Conservation (phyloP, 1,284 basidiomycete species). For the Cutaneotrichosporon mucoides region DNA sequence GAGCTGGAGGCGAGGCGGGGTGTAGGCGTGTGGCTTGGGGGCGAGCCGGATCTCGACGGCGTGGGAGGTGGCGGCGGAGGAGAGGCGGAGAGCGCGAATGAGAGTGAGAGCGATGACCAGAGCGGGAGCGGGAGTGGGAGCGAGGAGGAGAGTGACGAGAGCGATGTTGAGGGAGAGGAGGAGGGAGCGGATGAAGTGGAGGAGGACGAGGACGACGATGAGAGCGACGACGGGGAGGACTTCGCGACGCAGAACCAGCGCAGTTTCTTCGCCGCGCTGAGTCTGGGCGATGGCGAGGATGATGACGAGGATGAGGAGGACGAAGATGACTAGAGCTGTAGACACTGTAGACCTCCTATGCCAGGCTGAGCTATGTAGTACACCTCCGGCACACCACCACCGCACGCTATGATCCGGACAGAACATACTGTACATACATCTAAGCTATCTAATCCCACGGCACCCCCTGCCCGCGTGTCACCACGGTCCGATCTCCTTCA, state of each 20-base stretch:
- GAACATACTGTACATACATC: too few species aligned
- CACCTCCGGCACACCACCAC: too few species aligned
- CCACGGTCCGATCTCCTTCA: too few species aligned
- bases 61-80: slow-evolving; percentile 58
- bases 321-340: too few species aligned
- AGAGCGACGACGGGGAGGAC: slow-evolving; percentile 15
- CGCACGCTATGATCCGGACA: too few species aligned
- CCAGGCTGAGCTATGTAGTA: too few species aligned
- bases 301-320: background rate
- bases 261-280: slow-evolving; percentile 17
- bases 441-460: too few species aligned
- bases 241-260: slow-evolving; percentile 11
- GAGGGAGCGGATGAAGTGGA: slow-evolving; percentile 53
- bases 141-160: slow-evolving; percentile 71
- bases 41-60: slow-evolving; percentile 29
- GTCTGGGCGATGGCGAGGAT: slow-evolving; percentile 2
- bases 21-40: slow-evolving; percentile 11
- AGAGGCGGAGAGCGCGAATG: slow-evolving; percentile 67
- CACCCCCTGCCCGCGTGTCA: too few species aligned
- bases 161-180: slow-evolving; percentile 69
- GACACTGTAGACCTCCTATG: too few species aligned
- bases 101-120: slow-evolving; percentile 47
- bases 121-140: slow-evolving; percentile 59
- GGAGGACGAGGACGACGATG: background rate
- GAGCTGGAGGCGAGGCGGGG: background rate